Conservation (phyloP, 805 yeast species). For the Saturnispora quitensis region DNA sequence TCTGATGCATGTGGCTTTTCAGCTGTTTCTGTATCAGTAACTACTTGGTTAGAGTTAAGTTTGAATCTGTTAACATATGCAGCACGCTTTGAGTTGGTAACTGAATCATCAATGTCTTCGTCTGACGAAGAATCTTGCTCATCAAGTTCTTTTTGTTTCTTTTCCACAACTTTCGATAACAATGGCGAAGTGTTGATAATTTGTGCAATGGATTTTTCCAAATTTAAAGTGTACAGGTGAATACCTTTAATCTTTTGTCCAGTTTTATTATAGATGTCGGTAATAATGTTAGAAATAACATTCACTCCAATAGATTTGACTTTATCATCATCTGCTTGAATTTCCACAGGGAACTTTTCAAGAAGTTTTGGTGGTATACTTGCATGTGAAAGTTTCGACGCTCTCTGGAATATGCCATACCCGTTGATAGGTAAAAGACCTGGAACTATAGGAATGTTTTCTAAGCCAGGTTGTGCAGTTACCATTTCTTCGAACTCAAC, state of each 20-base stretch:
- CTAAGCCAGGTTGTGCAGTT: conserved; percentile 31
- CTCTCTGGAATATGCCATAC: conserved; percentile 71
- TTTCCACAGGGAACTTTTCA: conserved; percentile 44
- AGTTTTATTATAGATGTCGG: conserved; percentile 44
- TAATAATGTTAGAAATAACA: conserved; percentile 53
- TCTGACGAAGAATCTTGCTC: conserved; percentile 29
- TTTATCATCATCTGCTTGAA: conserved; percentile 64
- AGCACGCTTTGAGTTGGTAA: conserved; percentile 28
- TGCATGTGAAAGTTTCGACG: conserved; percentile 84
- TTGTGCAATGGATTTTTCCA: conserved; percentile 87
- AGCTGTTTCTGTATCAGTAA: conserved; percentile 18
- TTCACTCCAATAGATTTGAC: conserved; percentile 82
- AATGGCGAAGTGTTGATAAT: conserved; percentile 57
- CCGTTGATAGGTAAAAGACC: conserved; percentile 92
- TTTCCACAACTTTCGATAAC: conserved; percentile 39
- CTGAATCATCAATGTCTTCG: conserved; percentile 25
- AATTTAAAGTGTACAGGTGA: conserved; percentile 87
- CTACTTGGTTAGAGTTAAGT: conserved; percentile 24
- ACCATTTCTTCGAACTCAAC: conserved; percentile 50
- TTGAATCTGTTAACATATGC: conserved; percentile 28
- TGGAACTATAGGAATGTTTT: conserved; percentile 56
- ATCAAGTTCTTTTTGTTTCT: conserved; percentile 30
- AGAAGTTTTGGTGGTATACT: conserved; percentile 55
- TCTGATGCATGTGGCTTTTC: conserved; percentile 11
- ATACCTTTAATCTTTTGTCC: conserved; percentile 61